Base-by-base conservation (phyloP, 2,329 filamentous ascomycete species). In the Pseudocercospora fijiensis region DNA sequence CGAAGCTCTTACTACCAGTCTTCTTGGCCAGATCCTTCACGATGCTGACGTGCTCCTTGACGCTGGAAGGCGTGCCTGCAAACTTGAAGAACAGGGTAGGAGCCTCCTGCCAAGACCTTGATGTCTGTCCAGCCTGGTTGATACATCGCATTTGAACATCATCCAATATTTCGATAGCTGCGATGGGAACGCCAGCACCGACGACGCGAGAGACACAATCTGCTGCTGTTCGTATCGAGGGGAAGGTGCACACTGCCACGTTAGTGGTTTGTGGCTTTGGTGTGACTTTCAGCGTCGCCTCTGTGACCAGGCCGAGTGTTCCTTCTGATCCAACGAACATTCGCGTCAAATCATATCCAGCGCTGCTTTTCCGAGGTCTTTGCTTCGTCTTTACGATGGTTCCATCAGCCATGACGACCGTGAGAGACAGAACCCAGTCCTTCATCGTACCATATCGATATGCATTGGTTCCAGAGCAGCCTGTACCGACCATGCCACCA, bases 401-500 rank as follows among this genome's bases (percentile, higher is more conserved):
- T 57, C 92, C 92, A 76, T 96, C 93, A 18, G 92, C 92, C 71
- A 96, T 83, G 10, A 96, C 92, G 3, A 96, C 91, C 0, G 92
- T 96, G 69, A 96, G 79, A 60, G 86, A 90, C 22, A 96, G 80
- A 11, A 96, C 93, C 92, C 92, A 96, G 75, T 96, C 92, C 67
- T 91, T 88, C 92, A 96, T 96, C 1, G 92, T 96, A 66, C 92
- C 93, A 76, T 96, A 96, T 63, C 92, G 85, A 80, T 96, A 96
- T 16, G 92, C 89, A 76, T 96, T 96, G 13, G 92, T 96, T 64
- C 92, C 92, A 16, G 76, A 87, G 77, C 88, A 91, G 59, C 88
- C 88, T 0, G 90, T 92, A 22, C 89, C 90, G 33, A 92, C 86
- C 90, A 92, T 92, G 61, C 92, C 92, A 62, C 92, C 92, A 71